A percentile compares a stretch with the other conserved stretches of the same genome.
Conservation (phyloP, 176 grass and related monocot genomes). For the Rhipidocladum racemiflorum region DNA sequence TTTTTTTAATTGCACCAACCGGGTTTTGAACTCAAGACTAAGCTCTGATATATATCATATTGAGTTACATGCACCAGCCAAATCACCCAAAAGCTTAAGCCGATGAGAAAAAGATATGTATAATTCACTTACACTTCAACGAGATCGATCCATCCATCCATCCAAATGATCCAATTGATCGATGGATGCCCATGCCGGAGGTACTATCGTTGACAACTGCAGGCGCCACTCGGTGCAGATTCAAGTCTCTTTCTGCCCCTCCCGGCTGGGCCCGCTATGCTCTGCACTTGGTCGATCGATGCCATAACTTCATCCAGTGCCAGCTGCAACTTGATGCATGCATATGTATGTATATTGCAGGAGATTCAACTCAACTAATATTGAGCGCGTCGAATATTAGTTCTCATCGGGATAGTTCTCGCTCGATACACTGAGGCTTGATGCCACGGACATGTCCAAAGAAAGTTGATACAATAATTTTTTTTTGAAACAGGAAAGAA, state of each 20-base stretch:
- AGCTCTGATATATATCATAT: too few relatives aligned
- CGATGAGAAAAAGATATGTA: too few relatives aligned
- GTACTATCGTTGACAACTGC: background rate
- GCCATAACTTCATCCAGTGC: conserved; percentile 23
- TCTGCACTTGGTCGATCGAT: background rate
- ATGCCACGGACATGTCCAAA: too few relatives aligned
- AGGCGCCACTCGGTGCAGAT: conserved; percentile 17
- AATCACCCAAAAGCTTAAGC: too few relatives aligned
- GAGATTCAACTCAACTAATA: background rate
- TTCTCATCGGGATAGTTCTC: background rate
- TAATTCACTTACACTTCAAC: too few relatives aligned
- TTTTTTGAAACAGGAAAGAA: too few relatives aligned
- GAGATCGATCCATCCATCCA: conserved; percentile 16
- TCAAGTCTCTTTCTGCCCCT: conserved; percentile 43
- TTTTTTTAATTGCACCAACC: too few relatives aligned
- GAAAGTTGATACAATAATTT: too few relatives aligned
- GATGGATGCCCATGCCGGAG: conserved; percentile 27
- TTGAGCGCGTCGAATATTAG: background rate
- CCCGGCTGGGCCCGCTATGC: conserved; percentile 8
- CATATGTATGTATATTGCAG: background rate
- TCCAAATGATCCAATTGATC: background rate
- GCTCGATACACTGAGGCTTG: background rate
- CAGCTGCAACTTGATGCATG: background rate
- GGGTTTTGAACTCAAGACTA: too few relatives aligned
- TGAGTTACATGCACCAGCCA: too few relatives aligned